A percentile compares a stretch with the other conserved stretches of the same genome.
Conservation (phyloP, 73 alveolate species). For the Symbiodinium pilosum region DNA sequence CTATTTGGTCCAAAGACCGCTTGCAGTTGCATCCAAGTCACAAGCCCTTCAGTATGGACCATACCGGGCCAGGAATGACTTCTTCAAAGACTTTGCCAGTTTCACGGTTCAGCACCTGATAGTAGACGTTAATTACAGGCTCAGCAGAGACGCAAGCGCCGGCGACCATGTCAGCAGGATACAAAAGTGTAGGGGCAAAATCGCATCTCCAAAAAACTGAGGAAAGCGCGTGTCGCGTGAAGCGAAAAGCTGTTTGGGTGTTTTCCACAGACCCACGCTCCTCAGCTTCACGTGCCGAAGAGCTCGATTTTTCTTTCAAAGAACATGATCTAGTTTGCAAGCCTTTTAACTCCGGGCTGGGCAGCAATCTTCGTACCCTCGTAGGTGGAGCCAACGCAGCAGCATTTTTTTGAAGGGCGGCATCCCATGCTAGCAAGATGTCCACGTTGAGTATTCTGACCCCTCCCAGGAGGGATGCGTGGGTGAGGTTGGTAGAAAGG, state of each 20-base stretch:
- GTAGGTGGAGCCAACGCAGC: neutral
- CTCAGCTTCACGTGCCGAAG: neutral
- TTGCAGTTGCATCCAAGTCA: neutral
- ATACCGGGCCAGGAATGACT: slow-evolving; percentile 88
- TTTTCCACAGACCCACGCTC: neutral
- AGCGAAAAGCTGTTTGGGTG: slow-evolving; percentile 28
- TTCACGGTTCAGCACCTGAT: slow-evolving; percentile 59
- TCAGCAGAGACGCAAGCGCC: neutral
- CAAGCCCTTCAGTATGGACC: slow-evolving; percentile 75
- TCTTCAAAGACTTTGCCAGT: slow-evolving; percentile 78
- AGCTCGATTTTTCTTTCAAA: no score
- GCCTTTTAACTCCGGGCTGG: no score
- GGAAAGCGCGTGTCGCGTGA: slow-evolving; percentile 21
- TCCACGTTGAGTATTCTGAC: no score
- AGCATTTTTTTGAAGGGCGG: neutral
- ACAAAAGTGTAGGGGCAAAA: no score
- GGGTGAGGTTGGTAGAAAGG: no score
- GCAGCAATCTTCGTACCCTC: neutral
- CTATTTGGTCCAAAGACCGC: no score
- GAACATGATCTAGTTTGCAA: no score
- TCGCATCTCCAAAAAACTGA: no score
- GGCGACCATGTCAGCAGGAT: no score
- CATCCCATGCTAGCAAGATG: slow-evolving; percentile 7
- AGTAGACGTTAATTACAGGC: neutral
- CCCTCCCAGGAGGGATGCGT: no score